Evolutionary conservation across 768 basidiomycete species (phyloP).

Genomic region (Trametes gibbosa): DNA sequence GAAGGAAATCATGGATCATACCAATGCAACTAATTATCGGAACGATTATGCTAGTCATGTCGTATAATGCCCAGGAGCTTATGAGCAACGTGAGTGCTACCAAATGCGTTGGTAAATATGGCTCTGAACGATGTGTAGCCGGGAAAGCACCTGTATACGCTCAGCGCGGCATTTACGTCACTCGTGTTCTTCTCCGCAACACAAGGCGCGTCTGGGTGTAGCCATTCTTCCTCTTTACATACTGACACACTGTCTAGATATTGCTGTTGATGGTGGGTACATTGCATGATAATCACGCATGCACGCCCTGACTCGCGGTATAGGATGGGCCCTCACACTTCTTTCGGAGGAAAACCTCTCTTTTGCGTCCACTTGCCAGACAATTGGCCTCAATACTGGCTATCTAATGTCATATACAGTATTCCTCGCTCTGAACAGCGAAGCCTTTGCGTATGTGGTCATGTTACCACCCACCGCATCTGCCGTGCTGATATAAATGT

Average conservation of each 20-base stretch:
- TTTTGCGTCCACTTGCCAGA: slow-evolving; percentile 97
- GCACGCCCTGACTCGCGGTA: slow-evolving; percentile 36
- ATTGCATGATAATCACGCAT: slow-evolving; percentile 19
- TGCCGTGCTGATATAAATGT: slow-evolving; percentile 15
- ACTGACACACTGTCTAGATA: slow-evolving; percentile 55
- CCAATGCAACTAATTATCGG: slow-evolving; percentile 95
- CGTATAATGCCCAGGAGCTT: slow-evolving; percentile 68
- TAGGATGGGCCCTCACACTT: slow-evolving; percentile 78
- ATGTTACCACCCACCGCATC: neutral
- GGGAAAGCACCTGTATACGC: slow-evolving; percentile 66
- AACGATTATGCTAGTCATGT: slow-evolving; percentile 75
- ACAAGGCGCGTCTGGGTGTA: slow-evolving; percentile 61
- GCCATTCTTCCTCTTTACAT: neutral
- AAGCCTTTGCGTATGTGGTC: slow-evolving; percentile 73
- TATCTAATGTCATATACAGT: slow-evolving; percentile 97
- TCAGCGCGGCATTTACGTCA: slow-evolving; percentile 83
- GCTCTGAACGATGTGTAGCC: slow-evolving; percentile 49
- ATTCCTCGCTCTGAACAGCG: slow-evolving; percentile 94
- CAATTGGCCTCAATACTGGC: slow-evolving; percentile 93
- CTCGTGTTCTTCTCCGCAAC: slow-evolving; percentile 96
- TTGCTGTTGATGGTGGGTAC: slow-evolving; percentile 88
- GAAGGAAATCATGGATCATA: slow-evolving; percentile 98
- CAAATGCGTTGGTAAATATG: slow-evolving; percentile 5
- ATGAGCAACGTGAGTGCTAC: slow-evolving; percentile 64
- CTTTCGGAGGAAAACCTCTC: slow-evolving; percentile 93